Percentiles rank a stretch among this genome's conserved stretches.
These are phyloP conservation scores for Marasmius oreades DNA, from an alignment of 1,284 basidiomycete species.

Conservation along the genomic window DNA sequence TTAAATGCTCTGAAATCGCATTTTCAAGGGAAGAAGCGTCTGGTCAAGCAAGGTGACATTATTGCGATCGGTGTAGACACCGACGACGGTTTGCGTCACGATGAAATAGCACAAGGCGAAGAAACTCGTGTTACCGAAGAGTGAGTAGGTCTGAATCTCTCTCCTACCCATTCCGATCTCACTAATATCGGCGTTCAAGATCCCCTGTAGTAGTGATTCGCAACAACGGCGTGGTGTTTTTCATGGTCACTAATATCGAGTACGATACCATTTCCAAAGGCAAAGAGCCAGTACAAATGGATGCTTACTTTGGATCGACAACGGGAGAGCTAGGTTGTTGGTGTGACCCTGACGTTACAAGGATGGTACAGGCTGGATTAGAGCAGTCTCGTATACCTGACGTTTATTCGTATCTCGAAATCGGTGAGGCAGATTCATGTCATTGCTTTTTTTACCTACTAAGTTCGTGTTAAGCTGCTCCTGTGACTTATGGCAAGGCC, in stretches of 20 bases:
- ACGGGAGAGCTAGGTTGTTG: slow-evolving; percentile 83
- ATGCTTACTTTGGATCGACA: slow-evolving; percentile 46
- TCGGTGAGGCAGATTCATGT: slow-evolving; percentile 34
- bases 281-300: slow-evolving; percentile 28
- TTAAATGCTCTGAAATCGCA: slow-evolving; percentile 65
- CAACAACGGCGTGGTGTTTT: slow-evolving; percentile 50
- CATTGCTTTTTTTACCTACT: neutral
- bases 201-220: slow-evolving; percentile 10
- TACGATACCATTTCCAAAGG: slow-evolving; percentile 48
- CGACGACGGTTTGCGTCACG: slow-evolving; percentile 35
- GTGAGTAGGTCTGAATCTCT: slow-evolving; percentile 2
- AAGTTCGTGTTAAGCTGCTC: neutral
- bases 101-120: slow-evolving; percentile 28
- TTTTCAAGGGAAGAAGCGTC: slow-evolving; percentile 55
- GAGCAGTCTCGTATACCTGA: slow-evolving; percentile 70
- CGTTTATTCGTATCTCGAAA: slow-evolving; percentile 49
- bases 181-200: slow-evolving; percentile 1
- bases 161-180: neutral
- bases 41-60: slow-evolving; percentile 81
- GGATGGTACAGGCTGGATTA: slow-evolving; percentile 77
- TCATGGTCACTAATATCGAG: slow-evolving; percentile 78
- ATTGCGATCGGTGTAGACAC: slow-evolving; percentile 71
- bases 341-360: slow-evolving; percentile 72
- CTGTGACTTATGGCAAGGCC: too few species aligned
- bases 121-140: slow-evolving; percentile 26